These are phyloP conservation scores for Penicillium bialowiezense DNA, from an alignment of 495 filamentous ascomycete genomes.

Conservation along the genomic window DNA sequence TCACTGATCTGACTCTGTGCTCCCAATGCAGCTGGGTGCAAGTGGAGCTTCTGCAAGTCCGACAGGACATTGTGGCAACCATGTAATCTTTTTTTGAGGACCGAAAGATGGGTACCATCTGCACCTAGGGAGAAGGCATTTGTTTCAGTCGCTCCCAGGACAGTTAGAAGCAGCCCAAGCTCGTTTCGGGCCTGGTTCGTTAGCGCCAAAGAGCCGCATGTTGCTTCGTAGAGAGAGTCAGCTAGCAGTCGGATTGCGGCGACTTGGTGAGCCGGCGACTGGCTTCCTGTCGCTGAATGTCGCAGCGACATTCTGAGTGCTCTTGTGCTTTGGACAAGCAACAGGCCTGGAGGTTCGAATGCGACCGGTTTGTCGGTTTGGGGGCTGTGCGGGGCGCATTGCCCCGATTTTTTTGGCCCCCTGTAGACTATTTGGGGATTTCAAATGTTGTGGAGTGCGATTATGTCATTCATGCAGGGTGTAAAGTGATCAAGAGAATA, in stretches of 20 bases:
- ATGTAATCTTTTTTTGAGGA: constrained; percentile 1
- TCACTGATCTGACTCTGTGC: constrained; percentile 5
- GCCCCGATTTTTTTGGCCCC: not conserved
- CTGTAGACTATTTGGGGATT: too few species aligned
- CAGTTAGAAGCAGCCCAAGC: constrained; percentile 10
- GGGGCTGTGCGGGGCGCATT: not conserved
- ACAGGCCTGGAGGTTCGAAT: not conserved
- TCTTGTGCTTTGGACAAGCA: not conserved
- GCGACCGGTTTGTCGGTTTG: not conserved
- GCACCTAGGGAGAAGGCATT: not conserved
- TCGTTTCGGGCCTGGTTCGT: constrained; percentile 16
- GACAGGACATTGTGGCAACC: constrained; percentile 8
- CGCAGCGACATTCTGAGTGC: not conserved
- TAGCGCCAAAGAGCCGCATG: constrained; percentile 6
- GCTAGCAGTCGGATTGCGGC: constrained; percentile 10
- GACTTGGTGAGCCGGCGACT: not conserved
- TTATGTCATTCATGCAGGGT: too few species aligned
- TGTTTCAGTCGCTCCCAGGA: constrained; percentile 3
- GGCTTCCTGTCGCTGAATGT: not conserved
- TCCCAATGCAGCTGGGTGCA: not conserved
- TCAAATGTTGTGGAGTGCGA: too few species aligned
- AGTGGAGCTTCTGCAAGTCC: constrained; percentile 14
- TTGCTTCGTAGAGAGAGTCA: constrained; percentile 16
- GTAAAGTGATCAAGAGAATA: too few species aligned
- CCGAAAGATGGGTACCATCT: not conserved